These are phyloP conservation scores for Cajanus cajan DNA, from an alignment of 306 rosid genomes.

Conservation along the genomic window DNA sequence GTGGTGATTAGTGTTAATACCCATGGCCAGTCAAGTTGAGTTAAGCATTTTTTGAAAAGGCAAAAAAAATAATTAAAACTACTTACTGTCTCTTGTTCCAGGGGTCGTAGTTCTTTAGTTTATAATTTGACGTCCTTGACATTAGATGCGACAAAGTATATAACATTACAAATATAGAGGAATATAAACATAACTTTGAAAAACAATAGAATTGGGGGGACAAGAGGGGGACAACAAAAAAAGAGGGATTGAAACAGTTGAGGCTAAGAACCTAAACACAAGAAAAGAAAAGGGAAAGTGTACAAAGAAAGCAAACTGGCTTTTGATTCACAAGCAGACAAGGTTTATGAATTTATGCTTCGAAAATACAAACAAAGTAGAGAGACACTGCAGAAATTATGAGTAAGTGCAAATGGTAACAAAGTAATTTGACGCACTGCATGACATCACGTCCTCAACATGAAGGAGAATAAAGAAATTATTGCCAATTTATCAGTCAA, in stretches of 20 bases:
- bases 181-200: neutral
- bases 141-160: neutral
- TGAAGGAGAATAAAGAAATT: neutral
- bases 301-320: neutral
- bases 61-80: constrained; percentile 10
- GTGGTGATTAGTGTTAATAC: neutral
- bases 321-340: constrained; percentile 29
- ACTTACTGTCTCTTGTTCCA: neutral
- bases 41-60: neutral
- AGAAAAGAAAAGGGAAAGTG: neutral
- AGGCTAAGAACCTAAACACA: neutral
- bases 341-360: constrained; percentile 31
- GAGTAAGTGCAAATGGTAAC: constrained; percentile 42
- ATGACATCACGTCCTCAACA: neutral
- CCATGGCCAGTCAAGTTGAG: neutral
- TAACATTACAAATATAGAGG: neutral
- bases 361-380: neutral
- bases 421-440: constrained; percentile 26
- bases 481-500: neutral
- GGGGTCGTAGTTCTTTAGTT: neutral
- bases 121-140: neutral
- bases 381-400: constrained; percentile 25
- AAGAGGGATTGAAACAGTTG: neutral
- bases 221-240: neutral
- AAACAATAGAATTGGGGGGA: neutral